These are phyloP conservation scores for Clonostachys sp. DNA, from an alignment of 2,329 filamentous ascomycete species.

Conservation along the genomic window DNA sequence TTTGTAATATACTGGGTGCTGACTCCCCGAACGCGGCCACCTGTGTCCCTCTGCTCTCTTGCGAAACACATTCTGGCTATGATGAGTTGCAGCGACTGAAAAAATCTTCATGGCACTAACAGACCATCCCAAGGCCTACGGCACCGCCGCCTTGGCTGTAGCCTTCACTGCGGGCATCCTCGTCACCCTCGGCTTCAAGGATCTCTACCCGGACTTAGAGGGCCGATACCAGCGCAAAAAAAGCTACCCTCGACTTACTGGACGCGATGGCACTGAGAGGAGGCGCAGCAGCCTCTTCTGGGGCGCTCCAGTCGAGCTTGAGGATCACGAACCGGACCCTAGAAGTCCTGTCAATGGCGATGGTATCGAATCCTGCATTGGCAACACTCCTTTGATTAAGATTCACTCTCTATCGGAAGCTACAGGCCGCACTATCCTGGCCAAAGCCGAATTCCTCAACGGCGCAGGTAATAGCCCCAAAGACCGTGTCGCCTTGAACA, in stretches of 20 bases:
- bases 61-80: too few relatives aligned
- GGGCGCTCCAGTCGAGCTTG: slow-evolving; percentile 43
- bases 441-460: slow-evolving; percentile 95
- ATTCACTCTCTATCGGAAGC: slow-evolving; percentile 82
- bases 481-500: slow-evolving; percentile 86
- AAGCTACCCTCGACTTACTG: slow-evolving; percentile 9
- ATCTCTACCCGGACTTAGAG: slow-evolving; percentile 73
- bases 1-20: too few relatives aligned
- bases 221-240: slow-evolving; percentile 50
- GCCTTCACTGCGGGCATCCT: slow-evolving; percentile 77
- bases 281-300: slow-evolving; percentile 38
- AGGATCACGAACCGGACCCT: slow-evolving; percentile 44
- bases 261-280: slow-evolving; percentile 1
- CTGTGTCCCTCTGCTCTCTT: too few relatives aligned
- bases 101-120: slow-evolving; percentile 47
- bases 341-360: slow-evolving; percentile 27
- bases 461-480: slow-evolving; percentile 92
- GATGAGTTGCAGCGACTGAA: too few relatives aligned
- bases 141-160: slow-evolving; percentile 60
- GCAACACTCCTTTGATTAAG: slow-evolving; percentile 83
- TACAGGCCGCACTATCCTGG: slow-evolving; percentile 85
- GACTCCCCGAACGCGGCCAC: too few relatives aligned
- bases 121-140: slow-evolving; percentile 58
- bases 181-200: slow-evolving; percentile 73
- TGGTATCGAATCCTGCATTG: slow-evolving; percentile 88